These are phyloP conservation scores for Petasospora rhodanensis DNA, from an alignment of 1,139 yeast genomes.

Conservation along the genomic window DNA sequence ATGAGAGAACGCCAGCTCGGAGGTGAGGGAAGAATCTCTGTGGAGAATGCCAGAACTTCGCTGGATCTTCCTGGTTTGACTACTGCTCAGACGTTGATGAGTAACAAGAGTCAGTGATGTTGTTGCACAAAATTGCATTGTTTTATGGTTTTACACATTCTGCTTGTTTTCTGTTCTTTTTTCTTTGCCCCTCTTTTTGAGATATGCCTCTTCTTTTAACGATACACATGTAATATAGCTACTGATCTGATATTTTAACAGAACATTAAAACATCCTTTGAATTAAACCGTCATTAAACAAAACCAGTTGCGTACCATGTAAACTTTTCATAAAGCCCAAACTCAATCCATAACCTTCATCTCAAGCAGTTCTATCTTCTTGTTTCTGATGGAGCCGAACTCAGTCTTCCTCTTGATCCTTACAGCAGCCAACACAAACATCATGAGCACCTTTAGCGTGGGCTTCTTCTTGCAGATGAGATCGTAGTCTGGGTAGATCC, in stretches of 20 bases:
- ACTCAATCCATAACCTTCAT: constrained; percentile 7
- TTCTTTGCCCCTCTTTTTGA: not conserved
- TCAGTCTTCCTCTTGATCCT: constrained; percentile 37
- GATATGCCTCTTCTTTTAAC: not conserved
- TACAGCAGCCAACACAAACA: constrained; percentile 53
- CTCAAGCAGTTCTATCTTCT: constrained; percentile 17
- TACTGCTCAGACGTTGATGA: constrained; percentile 30
- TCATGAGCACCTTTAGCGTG: constrained; percentile 39
- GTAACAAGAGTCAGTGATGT: constrained; percentile 19
- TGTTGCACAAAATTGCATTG: too few species aligned
- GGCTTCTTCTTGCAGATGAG: constrained; percentile 27
- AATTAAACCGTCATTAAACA: too few species aligned
- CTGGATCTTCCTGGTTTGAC: constrained; percentile 37
- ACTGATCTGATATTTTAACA: too few species aligned
- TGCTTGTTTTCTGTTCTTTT: not conserved
- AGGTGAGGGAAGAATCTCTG: constrained; percentile 32
- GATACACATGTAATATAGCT: too few species aligned
- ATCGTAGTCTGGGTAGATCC: constrained; percentile 48
- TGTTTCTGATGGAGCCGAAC: constrained; percentile 16
- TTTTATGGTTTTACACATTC: too few species aligned
- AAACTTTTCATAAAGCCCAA: too few species aligned
- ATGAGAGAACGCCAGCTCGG: constrained; percentile 31
- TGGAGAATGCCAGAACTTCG: constrained; percentile 35
- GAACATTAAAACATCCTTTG: too few species aligned
- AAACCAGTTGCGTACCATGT: too few species aligned